Evolutionary conservation across 768 basidiomycete genomes (phyloP).

Genomic region (Grammothele lineata): DNA sequence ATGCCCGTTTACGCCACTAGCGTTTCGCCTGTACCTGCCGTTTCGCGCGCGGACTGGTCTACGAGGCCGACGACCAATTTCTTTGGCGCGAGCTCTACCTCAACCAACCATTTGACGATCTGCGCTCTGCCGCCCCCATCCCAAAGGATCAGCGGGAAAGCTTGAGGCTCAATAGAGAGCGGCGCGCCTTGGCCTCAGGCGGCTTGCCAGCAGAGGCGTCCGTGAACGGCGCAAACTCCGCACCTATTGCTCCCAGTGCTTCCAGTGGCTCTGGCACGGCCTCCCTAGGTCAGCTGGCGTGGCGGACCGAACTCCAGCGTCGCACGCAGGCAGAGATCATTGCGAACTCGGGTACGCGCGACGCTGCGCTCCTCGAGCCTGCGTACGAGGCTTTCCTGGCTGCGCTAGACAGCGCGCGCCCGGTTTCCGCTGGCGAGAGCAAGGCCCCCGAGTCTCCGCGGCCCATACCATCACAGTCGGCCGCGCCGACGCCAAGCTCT

Average conservation of each 20-base stretch:
- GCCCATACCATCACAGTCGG: background rate
- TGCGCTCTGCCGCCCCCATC: slow-evolving; percentile 31
- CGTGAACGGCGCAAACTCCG: background rate
- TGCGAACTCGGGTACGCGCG: background rate
- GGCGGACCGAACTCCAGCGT: slow-evolving; percentile 24
- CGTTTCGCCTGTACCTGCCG: slow-evolving; percentile 52
- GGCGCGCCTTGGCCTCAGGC: background rate
- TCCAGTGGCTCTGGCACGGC: too few species aligned
- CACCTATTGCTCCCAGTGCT: background rate
- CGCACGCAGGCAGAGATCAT: slow-evolving; percentile 10
- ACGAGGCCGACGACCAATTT: slow-evolving; percentile 46
- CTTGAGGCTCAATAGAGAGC: too few species aligned
- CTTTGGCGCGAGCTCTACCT: slow-evolving; percentile 71
- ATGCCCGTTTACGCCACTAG: background rate
- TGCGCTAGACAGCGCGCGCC: slow-evolving; percentile 14
- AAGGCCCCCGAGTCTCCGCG: slow-evolving; percentile 4
- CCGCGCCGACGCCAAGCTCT: background rate
- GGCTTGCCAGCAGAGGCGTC: too few species aligned
- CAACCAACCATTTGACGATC: slow-evolving; percentile 57
- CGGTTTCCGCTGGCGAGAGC: background rate
- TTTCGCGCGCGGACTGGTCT: slow-evolving; percentile 44
- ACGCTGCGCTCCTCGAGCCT: slow-evolving; percentile 9
- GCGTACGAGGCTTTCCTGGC: slow-evolving; percentile 39
- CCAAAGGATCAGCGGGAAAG: too few species aligned
- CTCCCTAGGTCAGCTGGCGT: slow-evolving; percentile 13